phyloP scores from a whole-genome alignment of 306 rosid genomes.

The Acacia confusa region DNA sequence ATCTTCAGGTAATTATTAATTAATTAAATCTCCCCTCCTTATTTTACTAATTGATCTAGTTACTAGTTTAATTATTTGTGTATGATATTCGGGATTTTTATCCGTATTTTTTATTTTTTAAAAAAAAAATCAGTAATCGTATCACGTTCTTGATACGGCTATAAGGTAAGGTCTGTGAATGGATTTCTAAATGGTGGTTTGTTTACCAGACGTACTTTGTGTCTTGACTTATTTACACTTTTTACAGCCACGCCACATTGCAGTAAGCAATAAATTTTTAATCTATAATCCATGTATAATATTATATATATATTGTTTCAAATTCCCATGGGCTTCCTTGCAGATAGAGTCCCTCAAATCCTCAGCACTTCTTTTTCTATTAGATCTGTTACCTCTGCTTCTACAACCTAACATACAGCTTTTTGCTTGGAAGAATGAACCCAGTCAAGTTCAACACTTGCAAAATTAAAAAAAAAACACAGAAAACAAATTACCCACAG shows the following conservation, averaged over 20 bases:
- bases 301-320: constrained; percentile 29
- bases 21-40: background rate
- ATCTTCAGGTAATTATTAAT: constrained; percentile 68
- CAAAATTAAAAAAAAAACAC: background rate
- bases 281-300: background rate
- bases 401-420: constrained; percentile 85
- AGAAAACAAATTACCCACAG: constrained; percentile 30
- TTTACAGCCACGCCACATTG: constrained; percentile 38
- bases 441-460: constrained; percentile 48
- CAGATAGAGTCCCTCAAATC: constrained; percentile 49
- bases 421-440: constrained; percentile 90
- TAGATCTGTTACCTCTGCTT: constrained; percentile 87
- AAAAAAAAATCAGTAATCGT: background rate
- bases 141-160: background rate
- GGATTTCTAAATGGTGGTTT: constrained; percentile 20
- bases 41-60: background rate
- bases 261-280: constrained; percentile 40
- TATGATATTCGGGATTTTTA: background rate
- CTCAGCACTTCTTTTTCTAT: constrained; percentile 69
- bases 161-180: constrained; percentile 34
- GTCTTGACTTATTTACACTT: constrained; percentile 4
- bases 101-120: background rate
- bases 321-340: constrained; percentile 68
- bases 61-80: background rate
- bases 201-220: constrained; percentile 14